These are phyloP conservation scores for Lipomyces yamanashiensis DNA, from an alignment of 805 yeast genomes.

Conservation along the genomic window DNA sequence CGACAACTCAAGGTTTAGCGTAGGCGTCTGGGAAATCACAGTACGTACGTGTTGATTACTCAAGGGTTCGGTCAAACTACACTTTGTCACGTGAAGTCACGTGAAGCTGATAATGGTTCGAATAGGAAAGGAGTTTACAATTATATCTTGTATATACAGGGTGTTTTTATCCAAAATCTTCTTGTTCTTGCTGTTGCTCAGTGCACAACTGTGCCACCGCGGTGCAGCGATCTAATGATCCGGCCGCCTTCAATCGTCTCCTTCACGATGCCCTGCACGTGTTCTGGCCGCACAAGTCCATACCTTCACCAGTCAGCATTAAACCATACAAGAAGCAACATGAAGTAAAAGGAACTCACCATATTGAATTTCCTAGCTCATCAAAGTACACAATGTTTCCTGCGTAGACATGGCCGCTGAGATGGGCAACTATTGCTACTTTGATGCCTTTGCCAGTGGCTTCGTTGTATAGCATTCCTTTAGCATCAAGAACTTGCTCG, in stretches of 20 bases:
- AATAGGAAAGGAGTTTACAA: neutral
- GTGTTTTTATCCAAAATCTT: neutral
- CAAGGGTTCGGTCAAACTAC: too few species aligned
- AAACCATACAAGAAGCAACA: neutral
- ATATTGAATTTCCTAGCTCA: constrained; percentile 48
- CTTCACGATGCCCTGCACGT: constrained; percentile 67
- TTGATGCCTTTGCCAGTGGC: constrained; percentile 36
- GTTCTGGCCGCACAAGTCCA: constrained; percentile 69
- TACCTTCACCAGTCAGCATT: constrained; percentile 56
- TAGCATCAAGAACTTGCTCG: constrained; percentile 46
- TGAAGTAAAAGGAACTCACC: constrained; percentile 19
- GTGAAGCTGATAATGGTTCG: neutral
- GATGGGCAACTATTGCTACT: constrained; percentile 66
- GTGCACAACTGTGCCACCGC: constrained; percentile 28
- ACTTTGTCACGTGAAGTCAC: neutral
- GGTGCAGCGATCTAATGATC: constrained; percentile 61
- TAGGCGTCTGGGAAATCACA: too few species aligned
- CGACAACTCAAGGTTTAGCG: too few species aligned
- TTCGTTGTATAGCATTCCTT: constrained; percentile 44
- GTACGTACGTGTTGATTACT: too few species aligned
- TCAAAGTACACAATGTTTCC: constrained; percentile 72
- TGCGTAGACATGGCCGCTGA: constrained; percentile 88
- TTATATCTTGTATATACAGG: neutral
- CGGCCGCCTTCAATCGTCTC: constrained; percentile 56
- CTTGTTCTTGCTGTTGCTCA: neutral